Evolutionary conservation across 495 filamentous ascomycete species (phyloP).

Genomic region (Xylaria bambusicola): DNA sequence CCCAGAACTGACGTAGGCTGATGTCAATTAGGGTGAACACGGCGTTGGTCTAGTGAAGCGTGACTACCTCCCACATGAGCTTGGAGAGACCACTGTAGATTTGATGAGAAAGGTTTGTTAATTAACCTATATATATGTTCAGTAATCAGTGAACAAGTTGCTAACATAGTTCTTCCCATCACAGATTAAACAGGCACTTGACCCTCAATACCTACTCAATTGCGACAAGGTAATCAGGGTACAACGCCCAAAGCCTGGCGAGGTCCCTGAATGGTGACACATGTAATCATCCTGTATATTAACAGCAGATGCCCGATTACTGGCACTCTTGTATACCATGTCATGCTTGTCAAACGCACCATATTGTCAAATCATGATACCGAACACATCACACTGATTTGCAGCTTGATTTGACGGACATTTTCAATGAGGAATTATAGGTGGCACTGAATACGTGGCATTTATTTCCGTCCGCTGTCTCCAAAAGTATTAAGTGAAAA

Average conservation of each 20-base stretch:
- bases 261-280: slow-evolving; percentile 53
- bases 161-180: slow-evolving; percentile 4
- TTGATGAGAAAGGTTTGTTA: slow-evolving; percentile 70
- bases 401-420: too few species aligned
- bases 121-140: not conserved
- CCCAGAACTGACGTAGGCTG: not conserved
- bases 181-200: slow-evolving; percentile 69
- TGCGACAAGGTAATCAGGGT: slow-evolving; percentile 77
- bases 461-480: too few species aligned
- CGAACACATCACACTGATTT: too few species aligned
- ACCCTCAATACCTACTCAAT: slow-evolving; percentile 76
- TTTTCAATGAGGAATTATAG: too few species aligned
- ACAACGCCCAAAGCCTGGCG: slow-evolving; percentile 53
- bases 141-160: too few species aligned
- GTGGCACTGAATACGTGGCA: too few species aligned
- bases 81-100: slow-evolving; percentile 72
- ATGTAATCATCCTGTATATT: not conserved
- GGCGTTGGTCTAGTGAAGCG: slow-evolving; percentile 80
- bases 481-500: too few species aligned
- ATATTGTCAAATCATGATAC: too few species aligned
- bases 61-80: slow-evolving; percentile 74
- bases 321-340: not conserved
- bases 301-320: not conserved
- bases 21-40: slow-evolving; percentile 63
- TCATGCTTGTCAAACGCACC: not conserved